Conservation (phyloP, 306 rosid species). For the Quercus engelmannii region DNA sequence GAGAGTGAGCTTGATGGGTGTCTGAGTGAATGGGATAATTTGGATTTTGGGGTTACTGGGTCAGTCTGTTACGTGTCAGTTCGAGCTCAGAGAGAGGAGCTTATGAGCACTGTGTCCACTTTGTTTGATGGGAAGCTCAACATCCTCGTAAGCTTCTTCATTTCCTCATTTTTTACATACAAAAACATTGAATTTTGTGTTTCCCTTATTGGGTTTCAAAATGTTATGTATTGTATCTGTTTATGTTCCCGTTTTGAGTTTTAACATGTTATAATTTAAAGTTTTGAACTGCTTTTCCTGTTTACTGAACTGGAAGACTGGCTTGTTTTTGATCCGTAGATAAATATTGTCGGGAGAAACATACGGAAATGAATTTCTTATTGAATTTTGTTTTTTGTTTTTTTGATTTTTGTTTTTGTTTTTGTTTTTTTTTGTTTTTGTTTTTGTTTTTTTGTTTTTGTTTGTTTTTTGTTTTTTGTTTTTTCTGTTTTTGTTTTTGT, state of each 20-base stretch:
- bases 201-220: not conserved
- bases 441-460: no score
- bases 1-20: slow-evolving; percentile 39
- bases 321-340: slow-evolving; percentile 23
- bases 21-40: slow-evolving; percentile 49
- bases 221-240: no score
- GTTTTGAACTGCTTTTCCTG: not conserved
- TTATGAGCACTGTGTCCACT: slow-evolving; percentile 55
- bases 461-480: no score
- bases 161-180: not conserved
- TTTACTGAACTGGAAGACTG: not conserved
- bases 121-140: slow-evolving; percentile 65
- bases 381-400: no score
- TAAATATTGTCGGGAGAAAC: slow-evolving; percentile 65
- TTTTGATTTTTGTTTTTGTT: no score
- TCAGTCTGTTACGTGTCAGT: slow-evolving; percentile 64
- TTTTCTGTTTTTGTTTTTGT: no score
- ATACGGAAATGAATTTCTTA: slow-evolving; percentile 68
- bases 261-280: not conserved
- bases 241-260: no score
- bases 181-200: not conserved
- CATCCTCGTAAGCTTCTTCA: slow-evolving; percentile 49
- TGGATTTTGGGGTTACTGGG: slow-evolving; percentile 53
- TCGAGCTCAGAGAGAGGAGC: slow-evolving; percentile 45
- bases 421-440: no score